Conservation (phyloP, 371 early-diverging fungal species). For the Ecytonucleospora hepatopenaei region DNA sequence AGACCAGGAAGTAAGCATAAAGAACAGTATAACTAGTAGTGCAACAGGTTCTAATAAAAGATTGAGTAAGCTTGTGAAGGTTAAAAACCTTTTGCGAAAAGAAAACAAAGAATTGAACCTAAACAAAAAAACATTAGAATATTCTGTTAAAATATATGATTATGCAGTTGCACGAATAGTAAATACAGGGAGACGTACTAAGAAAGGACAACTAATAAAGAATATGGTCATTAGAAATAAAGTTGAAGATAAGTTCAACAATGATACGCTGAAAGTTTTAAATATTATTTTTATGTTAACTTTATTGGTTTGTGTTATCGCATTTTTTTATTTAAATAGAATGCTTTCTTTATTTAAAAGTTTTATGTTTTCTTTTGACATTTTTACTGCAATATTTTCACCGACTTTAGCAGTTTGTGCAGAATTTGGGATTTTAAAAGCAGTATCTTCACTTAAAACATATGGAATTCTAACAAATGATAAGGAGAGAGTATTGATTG, state of each 20-base stretch:
- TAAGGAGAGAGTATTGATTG: slow-evolving; percentile 80
- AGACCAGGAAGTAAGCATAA: not conserved
- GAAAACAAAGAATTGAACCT: not conserved
- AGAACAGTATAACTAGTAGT: slow-evolving; percentile 7
- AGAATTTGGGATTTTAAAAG: not conserved
- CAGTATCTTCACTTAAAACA: not conserved
- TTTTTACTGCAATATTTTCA: not conserved
- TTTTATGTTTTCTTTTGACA: not conserved
- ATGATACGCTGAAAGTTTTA: slow-evolving; percentile 61
- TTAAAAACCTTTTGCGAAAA: slow-evolving; percentile 18
- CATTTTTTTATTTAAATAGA: slow-evolving; percentile 1
- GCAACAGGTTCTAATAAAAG: slow-evolving; percentile 10
- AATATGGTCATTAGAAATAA: slow-evolving; percentile 86
- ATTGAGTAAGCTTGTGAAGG: slow-evolving; percentile 16
- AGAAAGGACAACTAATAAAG: slow-evolving; percentile 79
- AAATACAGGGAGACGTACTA: slow-evolving; percentile 84
- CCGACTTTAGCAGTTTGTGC: not conserved
- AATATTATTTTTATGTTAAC: slow-evolving; percentile 5
- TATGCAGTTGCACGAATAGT: slow-evolving; percentile 67
- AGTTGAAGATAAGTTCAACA: slow-evolving; percentile 77
- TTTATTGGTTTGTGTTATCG: slow-evolving; percentile 57
- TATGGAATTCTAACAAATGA: slow-evolving; percentile 73
- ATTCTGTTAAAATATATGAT: slow-evolving; percentile 56
- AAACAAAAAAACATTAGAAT: not conserved
- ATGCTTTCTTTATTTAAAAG: not conserved